Evolutionary conservation across 2,329 filamentous ascomycete species (phyloP).

Genomic region (Leptographium flavum): DNA sequence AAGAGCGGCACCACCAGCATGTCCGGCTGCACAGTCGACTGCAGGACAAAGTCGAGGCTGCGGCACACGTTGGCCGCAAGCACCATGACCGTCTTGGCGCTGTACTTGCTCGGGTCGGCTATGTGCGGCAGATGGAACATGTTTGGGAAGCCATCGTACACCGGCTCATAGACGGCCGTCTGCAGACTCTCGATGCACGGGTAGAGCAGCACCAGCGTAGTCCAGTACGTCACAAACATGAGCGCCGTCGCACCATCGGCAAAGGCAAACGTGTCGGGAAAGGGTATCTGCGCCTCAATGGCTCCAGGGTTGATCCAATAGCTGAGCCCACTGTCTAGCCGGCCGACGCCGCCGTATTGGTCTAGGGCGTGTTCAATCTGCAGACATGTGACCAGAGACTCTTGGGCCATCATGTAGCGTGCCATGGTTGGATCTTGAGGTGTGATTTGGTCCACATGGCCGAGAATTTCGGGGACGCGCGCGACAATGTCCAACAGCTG

Average conservation of each 20-base stretch:
- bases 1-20: conserved; percentile 28
- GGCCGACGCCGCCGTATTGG: conserved; percentile 17
- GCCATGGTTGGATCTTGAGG: conserved; percentile 23
- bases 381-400: conserved; percentile 32
- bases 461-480: conserved; percentile 31
- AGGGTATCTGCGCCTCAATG: conserved; percentile 23
- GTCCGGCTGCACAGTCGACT: conserved; percentile 30
- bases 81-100: conserved; percentile 23
- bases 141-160: conserved; percentile 24
- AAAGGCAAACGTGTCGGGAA: conserved; percentile 30
- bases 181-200: conserved; percentile 32
- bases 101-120: conserved; percentile 21
- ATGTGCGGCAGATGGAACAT: conserved; percentile 18
- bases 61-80: conserved; percentile 36
- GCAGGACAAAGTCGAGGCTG: conserved; percentile 32
- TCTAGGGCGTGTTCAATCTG: conserved; percentile 32
- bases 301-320: conserved; percentile 21
- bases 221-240: conserved; percentile 40
- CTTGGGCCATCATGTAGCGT: conserved; percentile 30
- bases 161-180: conserved; percentile 27
- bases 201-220: conserved; percentile 32
- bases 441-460: conserved; percentile 27
- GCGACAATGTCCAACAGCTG: conserved; percentile 36
- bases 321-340: neutral
- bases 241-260: conserved; percentile 28